Evolutionary conservation across 1,139 yeast genomes (phyloP).

Genomic region (Hanseniaspora uvarum): DNA sequence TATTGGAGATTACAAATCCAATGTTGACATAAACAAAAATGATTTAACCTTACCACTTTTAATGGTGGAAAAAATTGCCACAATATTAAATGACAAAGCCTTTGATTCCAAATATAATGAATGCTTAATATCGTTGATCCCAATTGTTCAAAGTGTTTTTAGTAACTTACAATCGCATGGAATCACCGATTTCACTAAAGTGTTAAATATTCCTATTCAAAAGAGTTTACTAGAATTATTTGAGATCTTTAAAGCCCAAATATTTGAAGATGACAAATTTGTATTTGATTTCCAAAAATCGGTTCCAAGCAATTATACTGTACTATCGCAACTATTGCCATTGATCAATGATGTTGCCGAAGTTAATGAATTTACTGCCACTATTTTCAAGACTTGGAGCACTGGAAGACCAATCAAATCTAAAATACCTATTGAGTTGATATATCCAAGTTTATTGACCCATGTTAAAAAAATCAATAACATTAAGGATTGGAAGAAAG

Average conservation of each 20-base stretch:
- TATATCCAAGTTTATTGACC: slow-evolving; percentile 33
- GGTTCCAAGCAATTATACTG: slow-evolving; percentile 24
- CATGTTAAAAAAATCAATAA: slow-evolving; percentile 32
- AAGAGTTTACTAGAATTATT: not conserved
- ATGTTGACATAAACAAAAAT: not conserved
- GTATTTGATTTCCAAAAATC: slow-evolving; percentile 20
- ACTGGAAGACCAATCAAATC: slow-evolving; percentile 38
- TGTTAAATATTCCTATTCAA: not conserved
- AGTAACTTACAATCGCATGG: slow-evolving; percentile 1
- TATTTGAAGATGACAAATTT: slow-evolving; percentile 2
- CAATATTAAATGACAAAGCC: not conserved
- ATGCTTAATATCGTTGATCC: not conserved
- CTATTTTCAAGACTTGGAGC: slow-evolving; percentile 39
- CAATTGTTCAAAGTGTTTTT: slow-evolving; percentile 1
- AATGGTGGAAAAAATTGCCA: not conserved
- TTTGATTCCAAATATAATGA: slow-evolving; percentile 8
- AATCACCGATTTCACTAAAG: not conserved
- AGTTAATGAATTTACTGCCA: slow-evolving; percentile 33
- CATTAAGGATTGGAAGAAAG: slow-evolving; percentile 48
- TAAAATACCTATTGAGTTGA: slow-evolving; percentile 42
- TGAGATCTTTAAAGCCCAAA: not conserved
- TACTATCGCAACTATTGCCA: slow-evolving; percentile 24
- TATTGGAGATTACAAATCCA: slow-evolving; percentile 22
- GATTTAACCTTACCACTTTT: slow-evolving; percentile 10
- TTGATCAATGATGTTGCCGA: slow-evolving; percentile 26